Evolutionary conservation across 352 stramenopile genomes (phyloP).

Genomic region (Phytophthora podocarpi): DNA sequence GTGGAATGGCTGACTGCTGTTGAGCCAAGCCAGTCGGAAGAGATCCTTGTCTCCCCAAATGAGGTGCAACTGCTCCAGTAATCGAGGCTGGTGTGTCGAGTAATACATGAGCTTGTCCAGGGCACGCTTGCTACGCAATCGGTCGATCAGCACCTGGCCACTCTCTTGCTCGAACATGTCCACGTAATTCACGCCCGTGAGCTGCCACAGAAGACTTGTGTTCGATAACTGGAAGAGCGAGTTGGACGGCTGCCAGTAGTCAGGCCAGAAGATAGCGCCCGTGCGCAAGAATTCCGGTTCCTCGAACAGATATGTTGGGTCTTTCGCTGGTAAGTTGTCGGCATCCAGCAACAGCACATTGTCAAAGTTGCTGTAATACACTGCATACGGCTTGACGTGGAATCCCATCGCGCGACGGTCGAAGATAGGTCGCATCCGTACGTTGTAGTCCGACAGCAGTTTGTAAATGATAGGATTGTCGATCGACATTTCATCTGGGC

Average conservation of each 20-base stretch:
- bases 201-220: constrained; percentile 77
- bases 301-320: constrained; percentile 88
- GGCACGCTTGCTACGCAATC: constrained; percentile 69
- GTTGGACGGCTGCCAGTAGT: constrained; percentile 85
- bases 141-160: constrained; percentile 85
- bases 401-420: constrained; percentile 77
- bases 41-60: constrained; percentile 90
- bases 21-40: constrained; percentile 84
- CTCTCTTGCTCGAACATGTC: constrained; percentile 90
- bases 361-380: constrained; percentile 90
- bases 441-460: constrained; percentile 70
- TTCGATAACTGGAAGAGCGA: constrained; percentile 83
- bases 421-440: constrained; percentile 82
- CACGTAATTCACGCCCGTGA: constrained; percentile 70
- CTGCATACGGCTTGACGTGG: constrained; percentile 83
- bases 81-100: constrained; percentile 66
- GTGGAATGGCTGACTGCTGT: constrained; percentile 79
- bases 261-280: constrained; percentile 86
- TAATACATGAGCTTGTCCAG: constrained; percentile 91
- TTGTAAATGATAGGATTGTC: constrained; percentile 81
- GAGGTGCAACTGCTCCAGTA: constrained; percentile 77
- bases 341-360: constrained; percentile 83
- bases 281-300: constrained; percentile 74
- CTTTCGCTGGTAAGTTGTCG: constrained; percentile 80
- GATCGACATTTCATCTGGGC: constrained; percentile 85